These are phyloP conservation scores for Backusella morwellensis DNA, from an alignment of 192 early-diverging fungal species.

Conservation along the genomic window DNA sequence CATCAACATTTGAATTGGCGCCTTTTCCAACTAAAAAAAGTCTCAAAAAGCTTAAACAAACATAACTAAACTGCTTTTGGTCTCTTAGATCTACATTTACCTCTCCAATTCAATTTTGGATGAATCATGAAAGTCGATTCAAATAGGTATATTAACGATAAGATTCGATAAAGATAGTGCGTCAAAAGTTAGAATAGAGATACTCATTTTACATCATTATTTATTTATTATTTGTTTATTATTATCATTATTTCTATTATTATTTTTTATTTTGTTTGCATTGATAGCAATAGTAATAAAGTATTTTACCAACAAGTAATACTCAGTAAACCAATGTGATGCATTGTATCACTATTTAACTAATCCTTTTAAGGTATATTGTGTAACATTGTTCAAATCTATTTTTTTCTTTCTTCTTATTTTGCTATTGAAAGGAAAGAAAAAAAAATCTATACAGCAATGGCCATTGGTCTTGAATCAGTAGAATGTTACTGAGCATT, in stretches of 20 bases:
- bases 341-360: conserved; percentile 1
- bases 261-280: neutral
- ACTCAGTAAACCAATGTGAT: neutral
- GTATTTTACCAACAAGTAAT: neutral
- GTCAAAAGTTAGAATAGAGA: neutral
- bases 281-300: neutral
- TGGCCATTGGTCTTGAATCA: neutral
- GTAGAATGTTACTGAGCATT: neutral
- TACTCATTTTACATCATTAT: neutral
- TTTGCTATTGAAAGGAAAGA: neutral
- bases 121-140: neutral
- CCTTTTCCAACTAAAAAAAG: neutral
- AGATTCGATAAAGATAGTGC: neutral
- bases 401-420: neutral
- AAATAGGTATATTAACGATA: neutral
- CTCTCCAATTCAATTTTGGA: neutral
- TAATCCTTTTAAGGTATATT: neutral
- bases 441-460: neutral
- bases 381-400: neutral
- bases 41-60: neutral
- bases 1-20: neutral
- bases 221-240: neutral
- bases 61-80: neutral
- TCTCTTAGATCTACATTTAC: neutral
- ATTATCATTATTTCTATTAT: neutral